Evolutionary conservation across 176 grass and related monocot genomes (phyloP), one percentile per base, ranked within the genome.

Genomic region (Ensete ventricosum): DNA sequence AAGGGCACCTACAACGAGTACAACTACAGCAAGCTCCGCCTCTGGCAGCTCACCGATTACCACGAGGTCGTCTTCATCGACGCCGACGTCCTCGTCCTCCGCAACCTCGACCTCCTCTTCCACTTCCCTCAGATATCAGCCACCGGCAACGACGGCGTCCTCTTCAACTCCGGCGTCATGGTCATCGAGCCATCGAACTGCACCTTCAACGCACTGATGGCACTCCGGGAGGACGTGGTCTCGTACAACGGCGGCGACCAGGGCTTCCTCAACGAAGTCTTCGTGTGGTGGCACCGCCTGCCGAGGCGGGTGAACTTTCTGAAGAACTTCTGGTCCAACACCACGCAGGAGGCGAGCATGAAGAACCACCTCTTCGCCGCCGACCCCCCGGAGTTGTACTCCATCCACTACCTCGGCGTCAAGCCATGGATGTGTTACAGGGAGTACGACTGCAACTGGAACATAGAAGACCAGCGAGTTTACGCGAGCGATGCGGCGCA

Each of bases 1-100:
- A 79, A 75, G 0, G 82, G 88, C 67, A 87, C 80, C 14, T 98
- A 98, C 82, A 98, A 98, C 76, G 94, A 98, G 84, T 88, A 98
- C 88, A 98, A 98, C 86, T 98, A 91, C 94, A 98, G 94, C 90
- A 98, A 98, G 88, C 90, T 98, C 82, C 88, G 94, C 62, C 84
- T 98, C 27, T 98, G 94, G 94, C 94, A 91, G 86, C 90, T 98
- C 27, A 20, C 82, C 1, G 84, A 91, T 23, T 98, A 98, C 82
- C 78, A 87, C 63, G 85, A 87, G 71, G 79, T 98, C 19, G 86
- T 98, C 53, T 98, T 98, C 84, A 68, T 98, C 54, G 94, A 98
- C 87, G 84, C 94, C 68, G 94, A 98, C 81, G 88, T 98, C 73
- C 75, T 98, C 1, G 85, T 98, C 13, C 88, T 98, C 26, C 94